A percentile compares a stretch with the other conserved stretches of the same genome.
Evolutionary conservation across 2,329 filamentous ascomycete genomes (phyloP).

Genomic region (Epicoccum sorghinum): DNA sequence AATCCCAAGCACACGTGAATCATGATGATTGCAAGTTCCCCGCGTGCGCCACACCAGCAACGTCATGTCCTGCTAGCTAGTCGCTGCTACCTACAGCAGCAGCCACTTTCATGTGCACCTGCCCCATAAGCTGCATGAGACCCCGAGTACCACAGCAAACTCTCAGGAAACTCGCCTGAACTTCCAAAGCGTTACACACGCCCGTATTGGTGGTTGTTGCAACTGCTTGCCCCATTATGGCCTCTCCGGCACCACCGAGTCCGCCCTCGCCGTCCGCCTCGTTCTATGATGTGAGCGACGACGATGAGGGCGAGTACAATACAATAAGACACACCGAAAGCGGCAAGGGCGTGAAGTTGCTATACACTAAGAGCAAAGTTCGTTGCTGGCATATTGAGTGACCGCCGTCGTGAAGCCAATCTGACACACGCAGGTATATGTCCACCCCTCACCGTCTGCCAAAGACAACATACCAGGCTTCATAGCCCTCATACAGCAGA

Average conservation of each 20-base stretch:
- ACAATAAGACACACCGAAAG: conserved; percentile 82
- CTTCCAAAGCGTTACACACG: conserved; percentile 1
- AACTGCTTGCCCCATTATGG: conserved; percentile 36
- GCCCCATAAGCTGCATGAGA: conserved; percentile 8
- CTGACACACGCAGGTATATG: conserved; percentile 72
- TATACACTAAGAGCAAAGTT: conserved; percentile 97
- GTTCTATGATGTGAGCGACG: conserved; percentile 95
- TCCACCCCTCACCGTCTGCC: conserved; percentile 89
- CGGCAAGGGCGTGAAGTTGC: conserved; percentile 85
- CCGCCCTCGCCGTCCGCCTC: conserved; percentile 79
- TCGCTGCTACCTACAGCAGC: conserved; percentile 11
- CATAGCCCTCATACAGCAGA: conserved; percentile 91
- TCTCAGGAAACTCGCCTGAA: neutral
- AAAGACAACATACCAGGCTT: conserved; percentile 97
- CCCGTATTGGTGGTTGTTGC: conserved; percentile 7
- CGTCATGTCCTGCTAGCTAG: conserved; percentile 19
- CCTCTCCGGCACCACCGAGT: conserved; percentile 34
- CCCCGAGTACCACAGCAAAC: neutral
- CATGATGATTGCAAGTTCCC: conserved; percentile 11
- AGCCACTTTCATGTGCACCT: conserved; percentile 18
- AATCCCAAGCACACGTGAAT: neutral
- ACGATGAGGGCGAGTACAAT: conserved; percentile 93
- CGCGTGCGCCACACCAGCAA: conserved; percentile 18
- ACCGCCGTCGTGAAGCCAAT: conserved; percentile 22
- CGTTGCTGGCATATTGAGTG: conserved; percentile 40